A percentile compares a stretch with the other conserved stretches of the same genome.
Conservation (phyloP, 2,329 filamentous ascomycete species). For the Plenodomus lindquistii region DNA sequence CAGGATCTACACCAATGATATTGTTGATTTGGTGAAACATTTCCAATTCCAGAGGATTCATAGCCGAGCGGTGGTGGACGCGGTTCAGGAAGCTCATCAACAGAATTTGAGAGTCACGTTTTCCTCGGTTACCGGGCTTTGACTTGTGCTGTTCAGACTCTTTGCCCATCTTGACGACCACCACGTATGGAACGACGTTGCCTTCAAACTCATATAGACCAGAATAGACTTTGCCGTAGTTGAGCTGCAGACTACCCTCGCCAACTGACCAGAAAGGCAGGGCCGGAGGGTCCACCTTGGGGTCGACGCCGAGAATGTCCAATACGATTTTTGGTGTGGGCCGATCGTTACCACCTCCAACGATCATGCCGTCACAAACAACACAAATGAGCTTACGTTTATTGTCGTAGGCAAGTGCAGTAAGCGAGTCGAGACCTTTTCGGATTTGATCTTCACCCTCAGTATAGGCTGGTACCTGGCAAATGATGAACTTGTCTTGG, state of each 20-base stretch:
- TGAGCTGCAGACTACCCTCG: conserved; percentile 85
- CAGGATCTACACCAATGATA: conserved; percentile 95
- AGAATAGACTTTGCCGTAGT: conserved; percentile 98
- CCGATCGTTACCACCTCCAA: conserved; percentile 92
- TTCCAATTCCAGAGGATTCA: conserved; percentile 94
- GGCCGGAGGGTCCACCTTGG: conserved; percentile 92
- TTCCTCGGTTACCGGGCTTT: conserved; percentile 96
- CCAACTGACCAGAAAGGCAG: conserved; percentile 94
- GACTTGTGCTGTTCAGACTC: conserved; percentile 88
- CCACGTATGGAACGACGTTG: conserved; percentile 94
- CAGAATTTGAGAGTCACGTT: conserved; percentile 95
- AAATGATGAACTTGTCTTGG: conserved; percentile 99
- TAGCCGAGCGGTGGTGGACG: conserved; percentile 89
- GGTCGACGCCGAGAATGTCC: conserved; percentile 95
- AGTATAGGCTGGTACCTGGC: conserved; percentile 95
- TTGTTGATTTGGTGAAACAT: conserved; percentile 99
- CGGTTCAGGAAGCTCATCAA: conserved; percentile 98
- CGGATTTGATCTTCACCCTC: conserved; percentile 95
- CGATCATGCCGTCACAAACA: conserved; percentile 96
- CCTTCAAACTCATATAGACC: conserved; percentile 97
- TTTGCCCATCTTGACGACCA: conserved; percentile 96
- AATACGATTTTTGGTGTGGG: conserved; percentile 97
- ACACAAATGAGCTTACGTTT: conserved; percentile 97
- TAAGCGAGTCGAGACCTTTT: conserved; percentile 91
- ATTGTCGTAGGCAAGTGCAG: conserved; percentile 94